Evolutionary conservation across 108 stramenopile genomes (phyloP).

Genomic region (Schizochytrium sp.): DNA sequence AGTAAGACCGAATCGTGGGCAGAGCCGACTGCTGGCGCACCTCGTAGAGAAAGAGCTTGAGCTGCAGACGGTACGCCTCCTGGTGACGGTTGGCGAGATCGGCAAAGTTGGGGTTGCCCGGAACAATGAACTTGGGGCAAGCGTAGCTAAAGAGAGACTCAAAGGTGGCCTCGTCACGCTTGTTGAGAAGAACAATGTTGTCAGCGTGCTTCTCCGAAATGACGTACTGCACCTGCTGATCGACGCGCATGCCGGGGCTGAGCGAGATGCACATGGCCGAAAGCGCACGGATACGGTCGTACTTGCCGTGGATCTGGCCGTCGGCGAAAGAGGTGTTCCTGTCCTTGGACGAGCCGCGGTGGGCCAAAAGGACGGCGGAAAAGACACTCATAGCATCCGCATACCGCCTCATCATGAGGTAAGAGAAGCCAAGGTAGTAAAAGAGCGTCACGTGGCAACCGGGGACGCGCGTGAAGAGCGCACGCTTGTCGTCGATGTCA

Average conservation of each 20-base stretch:
- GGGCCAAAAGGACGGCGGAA: slow-evolving; percentile 43
- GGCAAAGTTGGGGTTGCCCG: slow-evolving; percentile 66
- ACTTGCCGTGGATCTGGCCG: slow-evolving; percentile 67
- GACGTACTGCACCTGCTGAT: slow-evolving; percentile 58
- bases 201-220: slow-evolving; percentile 79
- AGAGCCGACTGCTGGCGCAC: slow-evolving; percentile 46
- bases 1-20: slow-evolving; percentile 76
- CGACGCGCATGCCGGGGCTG: slow-evolving; percentile 41
- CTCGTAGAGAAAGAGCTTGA: slow-evolving; percentile 71
- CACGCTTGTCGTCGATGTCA: slow-evolving; percentile 36
- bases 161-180: slow-evolving; percentile 63
- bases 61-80: slow-evolving; percentile 63
- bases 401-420: slow-evolving; percentile 83
- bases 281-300: slow-evolving; percentile 77
- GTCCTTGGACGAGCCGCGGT: slow-evolving; percentile 10
- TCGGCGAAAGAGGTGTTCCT: slow-evolving; percentile 43
- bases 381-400: slow-evolving; percentile 71
- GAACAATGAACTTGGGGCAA: slow-evolving; percentile 82
- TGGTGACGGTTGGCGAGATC: slow-evolving; percentile 19
- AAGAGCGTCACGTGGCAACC: slow-evolving; percentile 71
- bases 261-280: slow-evolving; percentile 60
- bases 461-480: slow-evolving; percentile 51
- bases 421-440: slow-evolving; percentile 85
- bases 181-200: slow-evolving; percentile 34
- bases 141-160: slow-evolving; percentile 72